Evolutionary conservation across 106 monocot genomes (phyloP).

Genomic region (Hemerocallis citrina): DNA sequence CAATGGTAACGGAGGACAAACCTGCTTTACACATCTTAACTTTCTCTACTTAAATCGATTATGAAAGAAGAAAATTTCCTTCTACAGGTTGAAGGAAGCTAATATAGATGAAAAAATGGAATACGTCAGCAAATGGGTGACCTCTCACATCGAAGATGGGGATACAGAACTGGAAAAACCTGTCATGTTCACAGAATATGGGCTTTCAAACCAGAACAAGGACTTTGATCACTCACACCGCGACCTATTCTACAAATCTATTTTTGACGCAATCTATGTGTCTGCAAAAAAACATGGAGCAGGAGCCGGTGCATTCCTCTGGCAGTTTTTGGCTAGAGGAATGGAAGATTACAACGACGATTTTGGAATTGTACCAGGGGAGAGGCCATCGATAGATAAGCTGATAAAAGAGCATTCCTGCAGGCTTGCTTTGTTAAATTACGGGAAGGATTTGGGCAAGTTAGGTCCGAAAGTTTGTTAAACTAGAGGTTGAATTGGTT

Average conservation of each 20-base stretch:
- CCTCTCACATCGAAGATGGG: constrained; percentile 60
- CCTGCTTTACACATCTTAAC: background rate
- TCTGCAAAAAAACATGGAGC: constrained; percentile 14
- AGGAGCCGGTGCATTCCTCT: constrained; percentile 56
- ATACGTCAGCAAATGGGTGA: constrained; percentile 34
- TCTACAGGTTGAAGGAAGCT: constrained; percentile 25
- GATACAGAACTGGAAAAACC: constrained; percentile 45
- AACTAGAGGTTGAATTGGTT: too few species aligned
- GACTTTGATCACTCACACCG: constrained; percentile 36
- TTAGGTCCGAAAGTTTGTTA: background rate
- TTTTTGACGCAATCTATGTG: constrained; percentile 32
- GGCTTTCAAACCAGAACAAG: constrained; percentile 31
- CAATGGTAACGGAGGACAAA: constrained; percentile 55
- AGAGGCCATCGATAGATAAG: constrained; percentile 27
- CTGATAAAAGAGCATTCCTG: constrained; percentile 24
- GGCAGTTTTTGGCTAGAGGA: constrained; percentile 65
- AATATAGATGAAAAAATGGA: constrained; percentile 25
- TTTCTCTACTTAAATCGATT: background rate
- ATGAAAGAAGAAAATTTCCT: background rate
- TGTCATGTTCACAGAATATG: constrained; percentile 55
- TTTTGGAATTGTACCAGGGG: constrained; percentile 47
- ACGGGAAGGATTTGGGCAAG: background rate
- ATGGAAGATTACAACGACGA: constrained; percentile 74
- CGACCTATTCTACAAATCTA: constrained; percentile 27
- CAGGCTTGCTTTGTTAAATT: constrained; percentile 3